These are phyloP conservation scores for Penicillium robsamsonii DNA, from an alignment of 495 filamentous ascomycete genomes.

Conservation along the genomic window DNA sequence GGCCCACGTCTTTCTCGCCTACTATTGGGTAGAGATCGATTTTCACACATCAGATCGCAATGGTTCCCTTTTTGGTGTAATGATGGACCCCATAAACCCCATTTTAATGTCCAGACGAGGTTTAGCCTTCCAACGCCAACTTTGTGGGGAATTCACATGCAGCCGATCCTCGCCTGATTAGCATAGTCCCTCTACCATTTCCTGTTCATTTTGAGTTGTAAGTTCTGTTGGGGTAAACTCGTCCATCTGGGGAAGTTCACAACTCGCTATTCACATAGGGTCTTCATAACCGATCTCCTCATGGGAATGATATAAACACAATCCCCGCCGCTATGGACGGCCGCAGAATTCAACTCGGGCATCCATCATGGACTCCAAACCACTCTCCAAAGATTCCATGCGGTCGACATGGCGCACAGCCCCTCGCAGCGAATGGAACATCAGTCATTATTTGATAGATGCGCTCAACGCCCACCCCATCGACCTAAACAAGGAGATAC, in stretches of 20 bases:
- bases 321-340: background rate
- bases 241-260: constrained; percentile 16
- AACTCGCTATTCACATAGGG: constrained; percentile 20
- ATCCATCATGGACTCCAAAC: constrained; percentile 26
- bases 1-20: background rate
- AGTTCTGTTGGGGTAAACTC: constrained; percentile 23
- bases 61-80: constrained; percentile 9
- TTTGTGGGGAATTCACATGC: constrained; percentile 23
- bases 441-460: constrained; percentile 36
- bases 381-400: constrained; percentile 43
- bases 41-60: background rate
- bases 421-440: constrained; percentile 35
- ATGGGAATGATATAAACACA: constrained; percentile 20
- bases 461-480: constrained; percentile 36
- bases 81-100: background rate
- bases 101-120: background rate
- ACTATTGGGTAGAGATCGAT: constrained; percentile 7
- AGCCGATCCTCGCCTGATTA: constrained; percentile 11
- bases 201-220: constrained; percentile 13
- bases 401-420: constrained; percentile 42
- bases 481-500: constrained; percentile 33
- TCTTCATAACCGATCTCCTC: background rate
- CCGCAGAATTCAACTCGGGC: background rate
- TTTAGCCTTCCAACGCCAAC: background rate
- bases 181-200: background rate